Base-by-base conservation (phyloP, 257 asterid genomes). In the Marsdenia floribunda region DNA sequence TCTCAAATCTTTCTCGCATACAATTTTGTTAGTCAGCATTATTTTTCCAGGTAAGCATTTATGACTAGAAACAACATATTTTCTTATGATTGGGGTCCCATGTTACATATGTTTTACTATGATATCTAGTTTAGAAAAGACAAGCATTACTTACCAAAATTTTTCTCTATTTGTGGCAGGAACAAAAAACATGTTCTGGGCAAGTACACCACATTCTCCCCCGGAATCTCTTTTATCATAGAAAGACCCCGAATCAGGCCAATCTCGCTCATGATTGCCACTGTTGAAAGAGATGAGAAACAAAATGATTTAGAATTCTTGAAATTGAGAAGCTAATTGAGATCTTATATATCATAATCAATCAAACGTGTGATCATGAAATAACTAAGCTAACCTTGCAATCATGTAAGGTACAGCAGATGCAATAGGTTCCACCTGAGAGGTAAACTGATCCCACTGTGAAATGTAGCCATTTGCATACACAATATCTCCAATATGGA, bases 391-490 rank as follows among this genome's bases (percentile, higher is more conserved):
- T 8, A 3, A 93, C 97, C 98, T 93, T n/a, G 90, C 96, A 13
- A 89, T 85, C 98, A 93, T 93, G 74, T 89, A 93, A 10, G 98
- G 89, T 70, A 85, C 88, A 3, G 87, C 81, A 26, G 98, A 93
- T 53, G 97, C 86, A 76, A 93, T 87, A 72, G 95, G 95, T 72
- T 86, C 96, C 75, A 90, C 89, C 81, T 91, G 97, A 42, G 97
- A 87, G 1, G 98, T 93, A 80, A 93, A 93, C 72, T 93, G 97
- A 78, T 93, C 98, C 98, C 98, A 93, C 55, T 87, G 91, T 33
- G 89, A 85, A 46, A 85, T 60, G 72, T 85, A 85, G 37, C 89
- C 89, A 72, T 85, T 85, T 22, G 91, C 86, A 55, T 85, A 87
- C 9, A 89, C 60, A 3, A 82, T 72, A 72, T 87, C 91, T 71